Percentiles rank a stretch among this genome's conserved stretches.
Conservation (phyloP, 495 filamentous ascomycete species). For the Aspergillus affinis region DNA sequence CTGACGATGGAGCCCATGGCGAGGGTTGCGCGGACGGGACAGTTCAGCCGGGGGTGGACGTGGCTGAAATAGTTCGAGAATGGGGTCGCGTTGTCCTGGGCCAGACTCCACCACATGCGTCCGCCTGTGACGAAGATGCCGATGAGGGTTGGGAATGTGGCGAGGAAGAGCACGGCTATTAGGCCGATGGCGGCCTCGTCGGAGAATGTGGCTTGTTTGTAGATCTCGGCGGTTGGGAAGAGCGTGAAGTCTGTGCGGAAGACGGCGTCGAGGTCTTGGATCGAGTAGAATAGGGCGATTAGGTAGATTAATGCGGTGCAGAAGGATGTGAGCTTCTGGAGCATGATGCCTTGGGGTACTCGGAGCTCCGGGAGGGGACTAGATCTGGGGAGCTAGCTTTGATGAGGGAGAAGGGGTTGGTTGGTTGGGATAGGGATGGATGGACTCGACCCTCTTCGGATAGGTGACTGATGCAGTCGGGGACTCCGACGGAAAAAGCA, state of each 20-base stretch:
- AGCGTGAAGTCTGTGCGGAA: constrained; percentile 39
- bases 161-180: constrained; percentile 66
- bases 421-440: neutral
- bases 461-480: constrained; percentile 73
- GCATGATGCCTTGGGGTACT: constrained; percentile 52
- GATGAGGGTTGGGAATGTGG: constrained; percentile 59
- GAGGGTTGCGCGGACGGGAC: constrained; percentile 69
- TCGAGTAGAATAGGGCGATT: constrained; percentile 54
- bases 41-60: constrained; percentile 49
- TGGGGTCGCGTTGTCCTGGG: constrained; percentile 64
- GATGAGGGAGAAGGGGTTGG: neutral
- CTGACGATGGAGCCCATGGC: constrained; percentile 58
- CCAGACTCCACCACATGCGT: constrained; percentile 84
- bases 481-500: constrained; percentile 80
- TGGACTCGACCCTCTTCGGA: constrained; percentile 71
- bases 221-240: constrained; percentile 78
- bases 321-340: constrained; percentile 51
- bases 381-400: constrained; percentile 18
- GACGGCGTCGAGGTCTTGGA: constrained; percentile 43
- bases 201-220: constrained; percentile 72
- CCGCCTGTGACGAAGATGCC: constrained; percentile 74
- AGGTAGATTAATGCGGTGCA: constrained; percentile 49
- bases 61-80: constrained; percentile 40
- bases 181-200: constrained; percentile 56
- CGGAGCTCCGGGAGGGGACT: constrained; percentile 42